phyloP scores from a whole-genome alignment of 106 monocot species.

The Acanthochlamys bracteata region DNA sequence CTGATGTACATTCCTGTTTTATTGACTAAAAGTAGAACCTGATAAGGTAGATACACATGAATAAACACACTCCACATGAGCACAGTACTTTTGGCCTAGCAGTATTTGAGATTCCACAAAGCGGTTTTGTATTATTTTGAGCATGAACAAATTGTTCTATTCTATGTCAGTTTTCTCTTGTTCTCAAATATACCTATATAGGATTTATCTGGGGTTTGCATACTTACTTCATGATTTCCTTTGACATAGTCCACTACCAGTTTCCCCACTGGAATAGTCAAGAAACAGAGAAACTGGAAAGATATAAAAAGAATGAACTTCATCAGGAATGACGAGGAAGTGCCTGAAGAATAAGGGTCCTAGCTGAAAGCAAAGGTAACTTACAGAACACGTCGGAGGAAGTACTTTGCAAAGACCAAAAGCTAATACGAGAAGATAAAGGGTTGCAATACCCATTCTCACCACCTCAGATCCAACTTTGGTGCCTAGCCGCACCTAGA shows the following conservation, averaged over 20 bases:
- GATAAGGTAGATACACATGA: no score
- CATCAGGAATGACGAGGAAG: background rate
- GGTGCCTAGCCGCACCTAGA: constrained; percentile 83
- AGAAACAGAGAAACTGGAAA: constrained; percentile 45
- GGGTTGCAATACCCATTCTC: constrained; percentile 31
- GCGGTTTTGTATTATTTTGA: no score
- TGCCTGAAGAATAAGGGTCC: background rate
- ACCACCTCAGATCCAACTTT: constrained; percentile 54
- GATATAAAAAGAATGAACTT: background rate
- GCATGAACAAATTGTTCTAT: no score
- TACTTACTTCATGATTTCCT: constrained; percentile 60
- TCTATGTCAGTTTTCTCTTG: no score
- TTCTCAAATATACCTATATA: no score
- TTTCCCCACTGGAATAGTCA: constrained; percentile 64
- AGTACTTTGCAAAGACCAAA: constrained; percentile 52
- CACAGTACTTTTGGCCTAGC: no score
- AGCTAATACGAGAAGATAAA: constrained; percentile 46
- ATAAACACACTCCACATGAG: no score
- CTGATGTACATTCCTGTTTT: no score
- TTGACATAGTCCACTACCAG: constrained; percentile 50
- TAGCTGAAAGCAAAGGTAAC: constrained; percentile 5
- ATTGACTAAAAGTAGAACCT: no score
- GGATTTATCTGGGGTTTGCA: background rate
- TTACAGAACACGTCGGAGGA: constrained; percentile 54
- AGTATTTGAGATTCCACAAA: no score